Evolutionary conservation across 2,329 filamentous ascomycete genomes (phyloP), one percentile per base, ranked within the genome.

Genomic region (Pseudonectria foliicola): DNA sequence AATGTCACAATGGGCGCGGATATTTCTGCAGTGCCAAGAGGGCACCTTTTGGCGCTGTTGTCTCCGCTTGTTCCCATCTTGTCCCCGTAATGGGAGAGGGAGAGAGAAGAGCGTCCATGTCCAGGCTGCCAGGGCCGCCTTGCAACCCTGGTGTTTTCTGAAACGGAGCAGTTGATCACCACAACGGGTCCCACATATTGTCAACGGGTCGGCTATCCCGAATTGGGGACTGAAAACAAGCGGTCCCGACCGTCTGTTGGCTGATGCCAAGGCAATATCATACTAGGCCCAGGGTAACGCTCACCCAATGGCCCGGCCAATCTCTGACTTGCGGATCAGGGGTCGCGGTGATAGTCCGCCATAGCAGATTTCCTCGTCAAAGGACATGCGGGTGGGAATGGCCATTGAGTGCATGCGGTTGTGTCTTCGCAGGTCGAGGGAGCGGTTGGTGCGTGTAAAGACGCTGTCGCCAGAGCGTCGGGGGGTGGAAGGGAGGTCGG

Each of bases 271-370:
- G 3, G 71, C 72, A 16, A 67, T 62, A 6, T 72, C 73, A 54
- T 75, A 76, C 30, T 68, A 63, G 8, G 62, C 63, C 36, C 63
- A 56, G 35, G 61, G 63, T 33, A 71, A 8, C 12, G 27, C 38
- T 70, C 61, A 76, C n/a, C 71, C 71, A 34, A 76, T 67, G 3
- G 72, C 72, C 18, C 67, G 62, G 6, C 73, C 73, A 54, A 75
- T 76, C 30, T 68, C 64, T 10, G 62, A 63, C 36, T 63, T 56
- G 36, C 61, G 63, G 33, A 71, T 55, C 18, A 64, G 51, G 10
- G 70, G 70, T 7, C 68, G 65, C 3, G 72, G 70, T 13, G 71
- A 70, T 5, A 74, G 52, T 3, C 67, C 70, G 5, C 61, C 66
- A 7, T 66, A 42, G 13, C 60, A 55, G 26, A 59, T 47, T 7